Evolutionary conservation across 192 early-diverging fungal species (phyloP), one percentile per base, ranked within the genome.

Genomic region (Pilobolus umbonatus): DNA sequence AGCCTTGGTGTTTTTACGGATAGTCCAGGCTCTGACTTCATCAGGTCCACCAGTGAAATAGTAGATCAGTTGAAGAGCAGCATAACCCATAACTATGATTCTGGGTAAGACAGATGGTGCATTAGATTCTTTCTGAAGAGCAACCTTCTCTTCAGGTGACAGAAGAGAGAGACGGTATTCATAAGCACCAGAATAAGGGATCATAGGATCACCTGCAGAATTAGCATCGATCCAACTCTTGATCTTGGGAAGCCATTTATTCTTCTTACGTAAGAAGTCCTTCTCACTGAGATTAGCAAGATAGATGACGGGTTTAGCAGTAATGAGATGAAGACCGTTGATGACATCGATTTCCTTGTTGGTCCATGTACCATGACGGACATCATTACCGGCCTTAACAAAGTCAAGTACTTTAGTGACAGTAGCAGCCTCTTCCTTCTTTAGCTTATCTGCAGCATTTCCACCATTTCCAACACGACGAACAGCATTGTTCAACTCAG

Each of bases 231-330:
- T 82, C 93, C 94, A 97, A 54, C 79, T 75, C 74, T 96, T 90
- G 67, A 98, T 94, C 72, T 91, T 80, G 42, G 84, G 77, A 43
- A 95, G 75, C 72, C 75, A 75, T 49, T 63, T 69, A 82, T 96
- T 96, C 84, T 97, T 98, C 75, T 92, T 95, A 61, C 92, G 83
- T 32, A 89, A 67, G 60, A 85, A 99, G 65, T 98, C 95, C 51
- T 80, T 76, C 70, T 95, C 88, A 65, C 78, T 83, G 46, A 99
- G 77, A 75, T 99, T 99, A 64, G 83, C 85, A 54, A 98, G 83
- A 71, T 94, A 95, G 48, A 95, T 91, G 38, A 94, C 93, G 5
- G 96, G 94, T 75, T 99, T 99, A 67, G 94, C 92, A 11, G 95
- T 97, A 55, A 99, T 68, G 49, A 99, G 78, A 42, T 80, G 75